phyloP scores from a whole-genome alignment of 2,329 filamentous ascomycete species.

The Curvularia lunata region DNA sequence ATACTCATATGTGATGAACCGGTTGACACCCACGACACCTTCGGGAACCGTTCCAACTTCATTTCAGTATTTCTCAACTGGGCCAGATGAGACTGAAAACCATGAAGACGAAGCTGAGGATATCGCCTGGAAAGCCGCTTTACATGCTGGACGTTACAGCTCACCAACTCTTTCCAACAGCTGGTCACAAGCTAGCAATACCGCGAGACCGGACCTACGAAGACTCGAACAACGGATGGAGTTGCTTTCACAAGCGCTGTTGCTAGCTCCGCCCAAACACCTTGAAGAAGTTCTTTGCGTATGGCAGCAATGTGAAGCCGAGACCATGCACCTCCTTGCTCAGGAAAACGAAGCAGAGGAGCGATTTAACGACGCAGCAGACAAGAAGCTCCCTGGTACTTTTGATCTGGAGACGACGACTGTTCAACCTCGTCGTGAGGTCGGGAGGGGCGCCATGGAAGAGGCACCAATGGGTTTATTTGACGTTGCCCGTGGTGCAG shows the following conservation, averaged over 20 bases:
- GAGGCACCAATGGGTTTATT: constrained; percentile 62
- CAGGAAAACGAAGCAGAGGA: constrained; percentile 71
- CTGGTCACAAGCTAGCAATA: constrained; percentile 52
- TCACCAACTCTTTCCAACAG: constrained; percentile 48
- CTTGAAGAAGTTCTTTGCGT: constrained; percentile 77
- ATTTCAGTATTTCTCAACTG: constrained; percentile 35
- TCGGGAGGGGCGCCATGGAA: constrained; percentile 52
- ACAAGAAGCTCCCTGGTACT: constrained; percentile 59
- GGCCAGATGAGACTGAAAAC: constrained; percentile 29
- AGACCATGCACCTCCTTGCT: constrained; percentile 70
- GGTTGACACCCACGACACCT: constrained; percentile 57
- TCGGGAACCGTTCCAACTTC: constrained; percentile 33
- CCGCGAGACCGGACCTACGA: constrained; percentile 61
- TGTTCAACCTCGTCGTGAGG: constrained; percentile 51
- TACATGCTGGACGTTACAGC: constrained; percentile 78
- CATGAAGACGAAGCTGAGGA: constrained; percentile 58
- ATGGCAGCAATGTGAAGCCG: constrained; percentile 79
- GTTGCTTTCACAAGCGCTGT: constrained; percentile 75
- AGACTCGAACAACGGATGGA: constrained; percentile 83
- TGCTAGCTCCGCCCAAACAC: constrained; percentile 72
- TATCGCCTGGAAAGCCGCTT: constrained; percentile 78
- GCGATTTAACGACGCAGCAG: constrained; percentile 72
- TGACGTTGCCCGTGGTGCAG: constrained; percentile 59
- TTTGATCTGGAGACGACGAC: constrained; percentile 48
- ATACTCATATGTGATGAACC: constrained; percentile 80